phyloP scores from a whole-genome alignment of 1,284 basidiomycete species.

The Irpex rosettiformis region DNA sequence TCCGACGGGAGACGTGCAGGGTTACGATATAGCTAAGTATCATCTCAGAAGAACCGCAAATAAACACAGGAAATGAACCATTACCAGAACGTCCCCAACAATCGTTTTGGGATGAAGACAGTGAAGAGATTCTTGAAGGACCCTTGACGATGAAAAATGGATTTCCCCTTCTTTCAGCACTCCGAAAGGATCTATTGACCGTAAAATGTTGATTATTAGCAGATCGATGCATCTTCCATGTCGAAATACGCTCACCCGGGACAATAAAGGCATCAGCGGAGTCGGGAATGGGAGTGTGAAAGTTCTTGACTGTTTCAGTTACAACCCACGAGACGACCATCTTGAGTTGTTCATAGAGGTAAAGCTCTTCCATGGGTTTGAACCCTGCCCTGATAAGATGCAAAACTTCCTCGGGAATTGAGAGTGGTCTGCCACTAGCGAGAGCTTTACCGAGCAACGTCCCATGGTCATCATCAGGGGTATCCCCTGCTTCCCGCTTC shows the following conservation, averaged over 20 bases:
- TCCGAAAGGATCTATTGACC: slow-evolving; percentile 23
- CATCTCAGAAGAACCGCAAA: no score
- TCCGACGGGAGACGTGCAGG: slow-evolving; percentile 28
- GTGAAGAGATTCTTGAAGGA: slow-evolving; percentile 20
- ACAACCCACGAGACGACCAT: slow-evolving; percentile 43
- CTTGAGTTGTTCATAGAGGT: slow-evolving; percentile 45
- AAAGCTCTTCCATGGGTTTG: slow-evolving; percentile 35
- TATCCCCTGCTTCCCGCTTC: slow-evolving; percentile 24
- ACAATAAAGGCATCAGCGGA: slow-evolving; percentile 57
- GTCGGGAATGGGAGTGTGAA: slow-evolving; percentile 50
- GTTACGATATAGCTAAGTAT: slow-evolving; percentile 30
- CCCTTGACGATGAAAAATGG: slow-evolving; percentile 24
- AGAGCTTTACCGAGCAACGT: not conserved
- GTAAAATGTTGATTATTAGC: no score
- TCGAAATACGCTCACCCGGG: slow-evolving; percentile 43
- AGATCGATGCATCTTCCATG: not conserved
- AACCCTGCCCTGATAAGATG: slow-evolving; percentile 64
- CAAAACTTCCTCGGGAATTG: slow-evolving; percentile 35
- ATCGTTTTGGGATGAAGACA: slow-evolving; percentile 19
- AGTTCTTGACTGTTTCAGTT: slow-evolving; percentile 47
- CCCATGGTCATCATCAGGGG: slow-evolving; percentile 20
- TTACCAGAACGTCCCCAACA: slow-evolving; percentile 26
- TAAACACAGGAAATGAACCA: not conserved
- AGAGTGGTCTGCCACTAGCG: slow-evolving; percentile 7
- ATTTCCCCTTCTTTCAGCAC: slow-evolving; percentile 26